A percentile compares a stretch with the other conserved stretches of the same genome.
Conservation (phyloP, 768 basidiomycete species). For the Pilatotrama ljubarskyi region DNA sequence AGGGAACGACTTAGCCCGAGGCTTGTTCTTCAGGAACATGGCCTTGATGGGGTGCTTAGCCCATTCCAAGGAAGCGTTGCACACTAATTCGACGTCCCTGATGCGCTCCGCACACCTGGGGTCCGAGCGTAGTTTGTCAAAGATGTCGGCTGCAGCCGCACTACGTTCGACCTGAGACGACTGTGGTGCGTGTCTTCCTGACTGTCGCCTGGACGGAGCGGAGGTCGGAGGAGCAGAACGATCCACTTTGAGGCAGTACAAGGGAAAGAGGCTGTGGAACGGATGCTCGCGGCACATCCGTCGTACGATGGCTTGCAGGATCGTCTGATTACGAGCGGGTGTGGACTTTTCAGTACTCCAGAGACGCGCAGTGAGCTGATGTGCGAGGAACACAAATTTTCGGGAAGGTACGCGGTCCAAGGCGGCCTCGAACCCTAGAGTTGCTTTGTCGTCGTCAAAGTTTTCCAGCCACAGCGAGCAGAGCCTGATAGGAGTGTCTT, state of each 20-base stretch:
- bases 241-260: conserved; percentile 67
- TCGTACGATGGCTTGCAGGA: conserved; percentile 63
- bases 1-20: conserved; percentile 27
- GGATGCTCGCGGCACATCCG: conserved; percentile 89
- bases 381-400: conserved; percentile 89
- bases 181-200: conserved; percentile 42
- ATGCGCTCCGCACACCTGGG: conserved; percentile 40
- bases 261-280: conserved; percentile 89
- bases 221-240: conserved; percentile 22
- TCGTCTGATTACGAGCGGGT: conserved; percentile 45
- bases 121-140: conserved; percentile 53
- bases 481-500: conserved; percentile 75
- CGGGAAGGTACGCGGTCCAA: conserved; percentile 70
- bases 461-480: conserved; percentile 93
- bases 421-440: conserved; percentile 40
- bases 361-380: conserved; percentile 92
- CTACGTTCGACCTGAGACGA: conserved; percentile 58
- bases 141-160: conserved; percentile 63
- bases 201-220: conserved; percentile 42
- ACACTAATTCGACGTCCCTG: conserved; percentile 56
- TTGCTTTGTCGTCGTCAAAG: conserved; percentile 60
- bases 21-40: conserved; percentile 15
- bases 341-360: conserved; percentile 41
- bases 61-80: conserved; percentile 71
- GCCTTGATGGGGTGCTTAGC: conserved; percentile 59